These are phyloP conservation scores for Candida dendrica DNA, from an alignment of 805 yeast genomes.

Conservation along the genomic window DNA sequence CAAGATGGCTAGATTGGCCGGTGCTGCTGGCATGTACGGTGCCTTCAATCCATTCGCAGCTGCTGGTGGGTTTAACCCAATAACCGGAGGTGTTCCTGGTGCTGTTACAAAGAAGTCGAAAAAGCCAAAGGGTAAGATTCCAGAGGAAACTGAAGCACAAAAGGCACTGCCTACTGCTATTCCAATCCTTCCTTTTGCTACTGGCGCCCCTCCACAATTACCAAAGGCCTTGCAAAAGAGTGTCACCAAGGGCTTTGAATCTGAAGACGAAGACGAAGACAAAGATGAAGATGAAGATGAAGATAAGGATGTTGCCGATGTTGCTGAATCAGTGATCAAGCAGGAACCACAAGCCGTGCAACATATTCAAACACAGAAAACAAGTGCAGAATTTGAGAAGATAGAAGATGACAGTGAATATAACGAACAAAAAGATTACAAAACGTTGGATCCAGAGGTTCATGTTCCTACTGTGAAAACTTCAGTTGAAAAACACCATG, in stretches of 20 bases:
- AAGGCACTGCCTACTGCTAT: constrained; percentile 29
- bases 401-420: too few relatives aligned
- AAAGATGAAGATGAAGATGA: constrained; percentile 8
- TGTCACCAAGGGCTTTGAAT: constrained; percentile 1
- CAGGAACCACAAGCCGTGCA: too few relatives aligned
- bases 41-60: constrained; percentile 37
- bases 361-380: too few relatives aligned
- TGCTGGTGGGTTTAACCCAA: constrained; percentile 21
- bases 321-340: constrained; percentile 2
- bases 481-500: neutral
- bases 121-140: constrained; percentile 17
- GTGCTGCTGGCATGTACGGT: constrained; percentile 55
- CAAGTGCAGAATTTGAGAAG: too few relatives aligned
- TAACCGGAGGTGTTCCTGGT: constrained; percentile 27
- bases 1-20: constrained; percentile 93
- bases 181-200: constrained; percentile 48
- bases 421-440: too few relatives aligned
- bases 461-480: neutral
- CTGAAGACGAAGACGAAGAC: too few relatives aligned
- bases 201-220: constrained; percentile 17
- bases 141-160: constrained; percentile 9
- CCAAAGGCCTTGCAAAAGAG: constrained; percentile 14
- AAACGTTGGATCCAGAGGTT: neutral
- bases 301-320: constrained; percentile 7
- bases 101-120: constrained; percentile 13